A percentile compares a stretch with the other conserved stretches of the same genome.
Evolutionary conservation across 306 rosid species (phyloP).

Genomic region (Calophaca sinica): DNA sequence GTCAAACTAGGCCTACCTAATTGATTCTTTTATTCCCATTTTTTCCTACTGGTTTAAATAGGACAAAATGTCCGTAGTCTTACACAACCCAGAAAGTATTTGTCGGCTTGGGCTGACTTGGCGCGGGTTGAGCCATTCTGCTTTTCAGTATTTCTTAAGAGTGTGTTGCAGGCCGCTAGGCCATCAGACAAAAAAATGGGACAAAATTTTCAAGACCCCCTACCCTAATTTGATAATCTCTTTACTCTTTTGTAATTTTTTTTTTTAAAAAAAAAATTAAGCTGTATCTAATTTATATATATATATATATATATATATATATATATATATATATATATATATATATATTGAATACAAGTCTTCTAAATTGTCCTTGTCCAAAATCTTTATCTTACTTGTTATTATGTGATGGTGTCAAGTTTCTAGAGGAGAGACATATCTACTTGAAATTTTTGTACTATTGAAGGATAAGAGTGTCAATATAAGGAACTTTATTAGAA

Average conservation of each 20-base stretch:
- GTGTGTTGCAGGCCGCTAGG: too few relatives aligned
- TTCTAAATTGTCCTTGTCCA: neutral
- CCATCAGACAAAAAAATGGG: too few relatives aligned
- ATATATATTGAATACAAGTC: neutral
- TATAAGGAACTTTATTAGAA: conserved; percentile 21
- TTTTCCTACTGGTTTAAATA: neutral
- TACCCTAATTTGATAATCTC: neutral
- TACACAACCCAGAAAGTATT: too few relatives aligned
- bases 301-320: too few relatives aligned
- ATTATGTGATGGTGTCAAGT: neutral
- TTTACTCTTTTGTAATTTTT: neutral
- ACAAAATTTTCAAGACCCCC: neutral
- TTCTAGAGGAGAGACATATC: neutral
- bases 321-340: too few relatives aligned
- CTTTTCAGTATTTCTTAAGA: too few relatives aligned
- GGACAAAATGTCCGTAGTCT: too few relatives aligned
- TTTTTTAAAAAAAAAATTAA: too few relatives aligned
- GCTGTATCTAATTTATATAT: neutral
- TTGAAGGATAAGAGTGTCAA: conserved; percentile 45
- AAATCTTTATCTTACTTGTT: neutral
- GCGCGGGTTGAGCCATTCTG: too few relatives aligned
- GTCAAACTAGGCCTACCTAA: neutral
- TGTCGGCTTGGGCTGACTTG: too few relatives aligned
- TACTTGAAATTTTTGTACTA: neutral
- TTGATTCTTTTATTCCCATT: neutral